Conservation (phyloP, 805 yeast species). For the Candida sithepensis region DNA sequence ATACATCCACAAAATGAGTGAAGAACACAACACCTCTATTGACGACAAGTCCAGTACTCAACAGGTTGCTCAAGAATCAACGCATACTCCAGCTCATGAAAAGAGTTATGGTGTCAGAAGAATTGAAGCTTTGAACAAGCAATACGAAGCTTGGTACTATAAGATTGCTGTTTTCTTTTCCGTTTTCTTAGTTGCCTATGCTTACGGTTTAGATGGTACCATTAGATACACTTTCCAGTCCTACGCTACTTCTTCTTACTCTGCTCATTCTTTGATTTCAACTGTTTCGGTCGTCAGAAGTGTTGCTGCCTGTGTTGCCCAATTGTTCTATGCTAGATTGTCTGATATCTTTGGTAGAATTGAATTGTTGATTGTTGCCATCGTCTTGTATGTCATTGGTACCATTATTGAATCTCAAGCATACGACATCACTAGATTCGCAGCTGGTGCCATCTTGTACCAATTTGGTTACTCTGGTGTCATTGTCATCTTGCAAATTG, state of each 20-base stretch:
- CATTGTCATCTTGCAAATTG: constrained; percentile 50
- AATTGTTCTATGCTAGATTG: constrained; percentile 59
- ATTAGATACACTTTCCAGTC: constrained; percentile 47
- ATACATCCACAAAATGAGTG: background rate
- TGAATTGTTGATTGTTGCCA: constrained; percentile 44
- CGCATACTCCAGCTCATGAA: constrained; percentile 3
- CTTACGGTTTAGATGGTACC: constrained; percentile 55
- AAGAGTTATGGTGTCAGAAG: constrained; percentile 52
- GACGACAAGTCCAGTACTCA: background rate
- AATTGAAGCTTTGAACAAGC: constrained; percentile 51
- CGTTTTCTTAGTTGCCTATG: constrained; percentile 53
- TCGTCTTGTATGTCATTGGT: constrained; percentile 58
- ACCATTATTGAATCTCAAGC: constrained; percentile 64
- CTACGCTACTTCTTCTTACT: constrained; percentile 55
- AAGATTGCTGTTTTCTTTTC: constrained; percentile 43
- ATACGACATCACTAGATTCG: constrained; percentile 50
- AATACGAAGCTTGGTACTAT: constrained; percentile 34
- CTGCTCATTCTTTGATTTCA: constrained; percentile 51
- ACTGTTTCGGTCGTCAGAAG: constrained; percentile 56
- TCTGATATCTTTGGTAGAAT: constrained; percentile 68
- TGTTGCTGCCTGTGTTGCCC: constrained; percentile 65
- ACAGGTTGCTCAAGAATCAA: background rate
- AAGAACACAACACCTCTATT: background rate
- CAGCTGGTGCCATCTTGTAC: constrained; percentile 61
- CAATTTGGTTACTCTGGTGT: constrained; percentile 62